Evolutionary conservation across 2,329 filamentous ascomycete species (phyloP).

Genomic region (Xylaria sp.): DNA sequence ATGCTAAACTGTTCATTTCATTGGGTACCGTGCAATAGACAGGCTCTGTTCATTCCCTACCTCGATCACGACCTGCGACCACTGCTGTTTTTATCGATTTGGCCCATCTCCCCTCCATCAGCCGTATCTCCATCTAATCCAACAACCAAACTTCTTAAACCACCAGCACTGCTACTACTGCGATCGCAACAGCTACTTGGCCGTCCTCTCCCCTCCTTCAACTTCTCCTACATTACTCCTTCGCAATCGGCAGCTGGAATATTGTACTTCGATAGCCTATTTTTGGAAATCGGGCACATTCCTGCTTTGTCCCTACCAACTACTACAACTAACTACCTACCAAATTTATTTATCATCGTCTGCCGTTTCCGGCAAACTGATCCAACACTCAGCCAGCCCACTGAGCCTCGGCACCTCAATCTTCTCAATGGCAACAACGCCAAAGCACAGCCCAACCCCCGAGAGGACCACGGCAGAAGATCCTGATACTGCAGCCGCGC

Average conservation of each 20-base stretch:
- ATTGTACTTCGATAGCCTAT: not conserved
- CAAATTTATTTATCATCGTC: slow-evolving; percentile 6
- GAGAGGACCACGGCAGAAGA: slow-evolving; percentile 58
- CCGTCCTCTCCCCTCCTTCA: not conserved
- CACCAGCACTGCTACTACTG: not conserved
- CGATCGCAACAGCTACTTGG: not conserved
- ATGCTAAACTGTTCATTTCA: not conserved
- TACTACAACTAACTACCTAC: not conserved
- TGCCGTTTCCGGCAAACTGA: slow-evolving; percentile 7
- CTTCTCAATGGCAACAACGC: slow-evolving; percentile 42
- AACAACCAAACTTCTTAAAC: slow-evolving; percentile 18
- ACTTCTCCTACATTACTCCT: not conserved
- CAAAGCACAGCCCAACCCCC: slow-evolving; percentile 46
- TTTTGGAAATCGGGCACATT: slow-evolving; percentile 12
- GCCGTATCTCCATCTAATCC: slow-evolving; percentile 19
- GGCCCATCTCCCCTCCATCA: slow-evolving; percentile 29
- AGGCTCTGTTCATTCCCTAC: not conserved
- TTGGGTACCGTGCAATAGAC: not conserved
- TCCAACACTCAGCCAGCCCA: slow-evolving; percentile 15
- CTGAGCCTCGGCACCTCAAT: slow-evolving; percentile 10
- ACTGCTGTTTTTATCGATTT: slow-evolving; percentile 27
- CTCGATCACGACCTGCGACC: slow-evolving; percentile 9
- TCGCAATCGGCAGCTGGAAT: not conserved
- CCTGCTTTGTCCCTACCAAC: slow-evolving; percentile 8
- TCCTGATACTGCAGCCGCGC: slow-evolving; percentile 70